Conservation (phyloP, 371 early-diverging fungal genomes). For the Saksenaea oblongispora region DNA sequence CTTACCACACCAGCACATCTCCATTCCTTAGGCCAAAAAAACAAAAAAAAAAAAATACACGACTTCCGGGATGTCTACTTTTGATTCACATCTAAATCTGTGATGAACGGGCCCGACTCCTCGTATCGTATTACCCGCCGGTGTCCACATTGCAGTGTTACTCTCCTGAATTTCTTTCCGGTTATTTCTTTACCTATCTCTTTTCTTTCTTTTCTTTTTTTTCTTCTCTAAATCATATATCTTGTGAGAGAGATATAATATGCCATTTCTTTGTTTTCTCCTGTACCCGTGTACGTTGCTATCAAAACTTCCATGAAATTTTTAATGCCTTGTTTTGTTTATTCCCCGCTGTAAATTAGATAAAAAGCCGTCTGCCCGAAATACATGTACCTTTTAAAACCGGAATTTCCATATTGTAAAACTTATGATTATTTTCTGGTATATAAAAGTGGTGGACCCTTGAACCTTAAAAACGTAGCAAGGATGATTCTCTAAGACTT, state of each 20-base stretch:
- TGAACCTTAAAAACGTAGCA: too few relatives aligned
- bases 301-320: neutral
- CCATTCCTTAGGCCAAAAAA: too few relatives aligned
- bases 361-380: constrained; percentile 2
- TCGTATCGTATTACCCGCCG: neutral
- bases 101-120: neutral
- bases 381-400: neutral
- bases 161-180: neutral
- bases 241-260: constrained; percentile 6
- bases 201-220: neutral
- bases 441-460: too few relatives aligned
- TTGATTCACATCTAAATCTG: too few relatives aligned
- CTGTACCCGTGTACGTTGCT: constrained; percentile 4
- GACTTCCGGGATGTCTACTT: neutral
- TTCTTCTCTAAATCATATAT: neutral
- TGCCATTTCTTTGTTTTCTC: neutral
- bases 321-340: neutral
- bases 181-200: neutral
- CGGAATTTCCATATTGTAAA: neutral
- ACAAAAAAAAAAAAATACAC: neutral
- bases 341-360: neutral
- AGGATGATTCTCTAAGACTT: too few relatives aligned
- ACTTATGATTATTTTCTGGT: too few relatives aligned
- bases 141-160: neutral
- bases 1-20: too few relatives aligned